Evolutionary conservation across 1,284 basidiomycete species (phyloP).

Genomic region (Boletellus deceptivus): DNA sequence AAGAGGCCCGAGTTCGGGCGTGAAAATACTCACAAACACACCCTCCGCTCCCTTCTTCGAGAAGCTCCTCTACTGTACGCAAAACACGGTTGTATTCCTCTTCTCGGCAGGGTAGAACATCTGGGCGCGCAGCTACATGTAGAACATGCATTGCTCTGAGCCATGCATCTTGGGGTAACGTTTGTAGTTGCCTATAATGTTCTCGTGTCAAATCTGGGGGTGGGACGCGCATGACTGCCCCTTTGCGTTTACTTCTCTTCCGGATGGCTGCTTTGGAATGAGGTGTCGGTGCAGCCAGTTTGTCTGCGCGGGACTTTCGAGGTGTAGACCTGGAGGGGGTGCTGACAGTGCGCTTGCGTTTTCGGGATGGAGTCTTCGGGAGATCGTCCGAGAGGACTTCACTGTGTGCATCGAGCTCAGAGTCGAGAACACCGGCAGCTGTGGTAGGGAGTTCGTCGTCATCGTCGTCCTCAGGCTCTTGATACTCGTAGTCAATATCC

Average conservation of each 20-base stretch:
- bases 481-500: slow-evolving; percentile 24
- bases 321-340: slow-evolving; percentile 33
- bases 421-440: slow-evolving; percentile 1
- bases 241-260: slow-evolving; percentile 37
- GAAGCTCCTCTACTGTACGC: slow-evolving; percentile 76
- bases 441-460: slow-evolving; percentile 16
- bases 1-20: slow-evolving; percentile 1
- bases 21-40: slow-evolving; percentile 78
- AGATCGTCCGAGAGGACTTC: slow-evolving; percentile 14
- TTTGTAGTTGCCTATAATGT: slow-evolving; percentile 38
- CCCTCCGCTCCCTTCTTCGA: slow-evolving; percentile 92
- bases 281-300: slow-evolving; percentile 57
- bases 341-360: slow-evolving; percentile 33
- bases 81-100: slow-evolving; percentile 83
- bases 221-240: slow-evolving; percentile 36
- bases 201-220: slow-evolving; percentile 36
- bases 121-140: slow-evolving; percentile 93
- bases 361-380: slow-evolving; percentile 40
- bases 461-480: slow-evolving; percentile 12
- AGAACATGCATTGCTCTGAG: slow-evolving; percentile 83
- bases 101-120: slow-evolving; percentile 87
- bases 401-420: slow-evolving; percentile 8
- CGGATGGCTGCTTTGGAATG: slow-evolving; percentile 62
- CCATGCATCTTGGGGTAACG: slow-evolving; percentile 74
- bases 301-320: slow-evolving; percentile 28